Percentiles rank a stretch among this genome's conserved stretches.
Conservation (phyloP, 371 early-diverging fungal genomes). For the Apophysomyces ossiformis region DNA sequence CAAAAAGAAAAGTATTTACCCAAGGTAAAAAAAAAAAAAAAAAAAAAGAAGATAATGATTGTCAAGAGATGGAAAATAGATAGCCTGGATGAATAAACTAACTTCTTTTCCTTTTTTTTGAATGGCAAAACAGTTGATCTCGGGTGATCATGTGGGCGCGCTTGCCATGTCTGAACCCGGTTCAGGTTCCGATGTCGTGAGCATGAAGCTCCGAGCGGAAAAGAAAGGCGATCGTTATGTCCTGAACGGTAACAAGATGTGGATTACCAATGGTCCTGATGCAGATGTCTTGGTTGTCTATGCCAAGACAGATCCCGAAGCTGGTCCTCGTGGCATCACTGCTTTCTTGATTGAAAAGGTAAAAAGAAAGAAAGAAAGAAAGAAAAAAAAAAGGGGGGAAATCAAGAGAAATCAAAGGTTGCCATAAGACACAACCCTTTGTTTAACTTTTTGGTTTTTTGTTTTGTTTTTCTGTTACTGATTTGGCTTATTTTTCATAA, state of each 20-base stretch:
- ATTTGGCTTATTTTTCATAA: constrained; percentile 32
- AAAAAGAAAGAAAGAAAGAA: no score
- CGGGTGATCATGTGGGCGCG: constrained; percentile 92
- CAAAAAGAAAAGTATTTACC: constrained; percentile 95
- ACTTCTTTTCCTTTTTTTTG: neutral
- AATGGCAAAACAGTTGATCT: constrained; percentile 60
- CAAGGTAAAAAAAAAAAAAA: constrained; percentile 50
- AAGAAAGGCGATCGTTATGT: constrained; percentile 83
- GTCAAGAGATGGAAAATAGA: neutral
- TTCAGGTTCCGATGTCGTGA: constrained; percentile 94
- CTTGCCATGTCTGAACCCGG: constrained; percentile 96
- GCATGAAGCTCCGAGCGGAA: constrained; percentile 89
- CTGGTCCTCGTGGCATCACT: constrained; percentile 90
- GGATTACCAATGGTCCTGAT: constrained; percentile 99
- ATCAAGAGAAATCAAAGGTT: no score
- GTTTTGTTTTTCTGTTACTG: no score
- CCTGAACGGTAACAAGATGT: constrained; percentile 90
- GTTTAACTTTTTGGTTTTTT: no score
- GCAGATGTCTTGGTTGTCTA: constrained; percentile 94
- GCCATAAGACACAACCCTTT: no score
- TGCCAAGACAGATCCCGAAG: constrained; percentile 87
- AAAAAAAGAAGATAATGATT: no score
- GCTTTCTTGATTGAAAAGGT: constrained; percentile 86
- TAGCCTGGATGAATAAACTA: neutral
- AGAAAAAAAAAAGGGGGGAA: no score